A percentile compares a stretch with the other conserved stretches of the same genome.
Evolutionary conservation across 805 yeast species (phyloP).

Genomic region (Candida ulmi): DNA sequence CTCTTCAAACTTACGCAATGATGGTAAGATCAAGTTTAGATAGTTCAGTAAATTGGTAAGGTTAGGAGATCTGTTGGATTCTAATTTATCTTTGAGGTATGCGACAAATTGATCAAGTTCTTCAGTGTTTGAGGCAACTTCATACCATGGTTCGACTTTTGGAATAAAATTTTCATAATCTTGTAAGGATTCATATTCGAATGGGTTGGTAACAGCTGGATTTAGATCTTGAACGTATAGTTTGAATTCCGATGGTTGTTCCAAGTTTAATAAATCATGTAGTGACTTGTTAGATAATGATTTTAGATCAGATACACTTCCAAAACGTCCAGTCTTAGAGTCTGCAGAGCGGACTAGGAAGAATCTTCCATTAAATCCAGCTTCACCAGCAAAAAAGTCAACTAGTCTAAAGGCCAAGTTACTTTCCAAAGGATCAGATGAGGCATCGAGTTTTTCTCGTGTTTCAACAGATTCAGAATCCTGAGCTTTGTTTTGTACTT

Average conservation of each 20-base stretch:
- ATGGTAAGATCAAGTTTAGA: slow-evolving; percentile 9
- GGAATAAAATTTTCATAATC: background rate
- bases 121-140: slow-evolving; percentile 13
- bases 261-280: slow-evolving; percentile 7
- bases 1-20: slow-evolving; percentile 14
- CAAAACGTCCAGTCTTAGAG: slow-evolving; percentile 12
- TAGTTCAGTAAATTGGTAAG: slow-evolving; percentile 9
- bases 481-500: slow-evolving; percentile 3
- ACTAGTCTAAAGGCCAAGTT: slow-evolving; percentile 18
- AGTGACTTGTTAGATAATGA: slow-evolving; percentile 4
- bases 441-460: too few species aligned
- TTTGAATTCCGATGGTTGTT: slow-evolving; percentile 22
- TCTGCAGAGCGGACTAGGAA: slow-evolving; percentile 19
- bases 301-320: slow-evolving; percentile 9
- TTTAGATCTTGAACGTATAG: slow-evolving; percentile 22
- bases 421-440: slow-evolving; percentile 14
- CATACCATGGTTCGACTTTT: slow-evolving; percentile 22
- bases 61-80: slow-evolving; percentile 1
- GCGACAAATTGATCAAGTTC: slow-evolving; percentile 14
- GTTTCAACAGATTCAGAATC: too few species aligned
- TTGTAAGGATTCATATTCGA: background rate
- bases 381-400: slow-evolving; percentile 24
- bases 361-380: slow-evolving; percentile 21
- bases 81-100: slow-evolving; percentile 6
- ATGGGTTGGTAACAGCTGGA: slow-evolving; percentile 9